A percentile compares a stretch with the other conserved stretches of the same genome.
Conservation (phyloP, 2,329 filamentous ascomycete genomes). For the Colletotrichum sp. region DNA sequence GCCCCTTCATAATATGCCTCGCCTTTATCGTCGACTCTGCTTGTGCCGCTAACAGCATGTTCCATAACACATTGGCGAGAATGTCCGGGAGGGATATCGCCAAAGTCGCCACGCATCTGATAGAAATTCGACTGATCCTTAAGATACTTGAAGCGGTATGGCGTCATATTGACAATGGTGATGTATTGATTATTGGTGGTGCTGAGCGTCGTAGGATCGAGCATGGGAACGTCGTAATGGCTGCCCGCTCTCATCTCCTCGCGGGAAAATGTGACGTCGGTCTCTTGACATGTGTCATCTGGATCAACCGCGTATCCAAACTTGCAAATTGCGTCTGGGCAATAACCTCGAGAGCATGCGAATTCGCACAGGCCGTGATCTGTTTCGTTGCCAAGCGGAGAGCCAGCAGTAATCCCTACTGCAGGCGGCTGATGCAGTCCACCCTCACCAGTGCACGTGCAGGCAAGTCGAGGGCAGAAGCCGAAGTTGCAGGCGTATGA, state of each 20-base stretch:
- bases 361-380: conserved; percentile 49
- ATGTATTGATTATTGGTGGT: conserved; percentile 28
- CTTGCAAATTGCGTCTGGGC: conserved; percentile 27
- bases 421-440: neutral
- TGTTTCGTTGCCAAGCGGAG: conserved; percentile 19
- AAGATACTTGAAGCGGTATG: conserved; percentile 28
- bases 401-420: too few relatives aligned
- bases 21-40: conserved; percentile 30
- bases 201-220: neutral
- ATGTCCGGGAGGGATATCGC: conserved; percentile 34
- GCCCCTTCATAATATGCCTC: conserved; percentile 35
- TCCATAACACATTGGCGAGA: conserved; percentile 32
- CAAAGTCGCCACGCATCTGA: conserved; percentile 36
- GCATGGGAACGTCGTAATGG: neutral
- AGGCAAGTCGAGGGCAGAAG: neutral
- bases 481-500: neutral
- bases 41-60: conserved; percentile 21
- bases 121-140: conserved; percentile 30
- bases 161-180: conserved; percentile 39
- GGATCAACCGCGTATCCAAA: neutral
- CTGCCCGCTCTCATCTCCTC: neutral
- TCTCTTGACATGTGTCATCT: neutral
- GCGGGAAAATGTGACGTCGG: neutral
- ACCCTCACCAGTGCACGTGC: rapidly evolving
- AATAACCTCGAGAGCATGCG: conserved; percentile 50